A percentile compares a stretch with the other conserved stretches of the same genome.
Conservation (phyloP, 2,329 filamentous ascomycete species). For the Fonsecaea monophora region DNA sequence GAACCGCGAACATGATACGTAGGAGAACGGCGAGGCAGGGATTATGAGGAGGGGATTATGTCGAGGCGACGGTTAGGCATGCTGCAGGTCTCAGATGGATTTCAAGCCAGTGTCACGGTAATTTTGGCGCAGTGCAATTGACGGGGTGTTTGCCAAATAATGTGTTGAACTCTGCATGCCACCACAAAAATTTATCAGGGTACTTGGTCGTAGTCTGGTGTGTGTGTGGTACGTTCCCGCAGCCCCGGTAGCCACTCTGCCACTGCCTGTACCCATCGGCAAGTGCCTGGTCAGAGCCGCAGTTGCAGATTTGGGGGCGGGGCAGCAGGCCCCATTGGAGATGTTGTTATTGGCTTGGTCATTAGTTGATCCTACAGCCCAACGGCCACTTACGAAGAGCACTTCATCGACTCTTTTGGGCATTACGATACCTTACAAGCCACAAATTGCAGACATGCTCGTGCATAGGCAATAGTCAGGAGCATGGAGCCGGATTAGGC, state of each 20-base stretch:
- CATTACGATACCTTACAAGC: constrained; percentile 6
- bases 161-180: background rate
- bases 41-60: constrained; percentile 13
- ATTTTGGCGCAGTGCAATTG: background rate
- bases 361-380: background rate
- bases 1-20: constrained; percentile 78
- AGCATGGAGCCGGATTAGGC: background rate
- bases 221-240: background rate
- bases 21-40: constrained; percentile 11
- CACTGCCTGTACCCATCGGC: background rate
- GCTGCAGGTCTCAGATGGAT: constrained; percentile 30
- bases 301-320: constrained; percentile 8
- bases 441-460: background rate
- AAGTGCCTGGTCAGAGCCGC: constrained; percentile 8
- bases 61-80: constrained; percentile 13
- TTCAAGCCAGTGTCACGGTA: background rate
- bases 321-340: background rate
- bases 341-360: background rate
- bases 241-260: background rate
- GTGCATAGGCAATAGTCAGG: too few species aligned
- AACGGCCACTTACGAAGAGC: background rate
- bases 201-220: too few species aligned
- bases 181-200: background rate
- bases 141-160: background rate
- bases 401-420: background rate